phyloP scores from a whole-genome alignment of 73 alveolate species.

The Paramecium caudatum region DNA sequence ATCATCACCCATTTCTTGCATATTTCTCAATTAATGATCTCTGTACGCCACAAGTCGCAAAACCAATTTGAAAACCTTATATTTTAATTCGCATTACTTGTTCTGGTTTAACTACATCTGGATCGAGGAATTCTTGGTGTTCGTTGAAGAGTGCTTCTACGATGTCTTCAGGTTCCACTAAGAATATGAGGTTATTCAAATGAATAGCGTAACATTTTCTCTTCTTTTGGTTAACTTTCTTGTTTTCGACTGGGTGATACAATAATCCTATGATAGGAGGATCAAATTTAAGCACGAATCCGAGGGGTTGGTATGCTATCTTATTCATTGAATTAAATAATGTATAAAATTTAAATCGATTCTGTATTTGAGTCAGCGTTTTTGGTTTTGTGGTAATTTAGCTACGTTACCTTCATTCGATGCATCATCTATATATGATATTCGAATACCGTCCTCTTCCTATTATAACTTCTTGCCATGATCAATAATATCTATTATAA shows the following conservation, averaged over 20 bases:
- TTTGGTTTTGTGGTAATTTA: no score
- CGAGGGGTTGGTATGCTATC: conserved; percentile 21
- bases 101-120: conserved; percentile 54
- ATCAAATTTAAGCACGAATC: conserved; percentile 55
- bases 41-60: conserved; percentile 63
- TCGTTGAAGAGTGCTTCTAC: conserved; percentile 54
- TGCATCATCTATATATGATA: no score
- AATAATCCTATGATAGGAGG: conserved; percentile 64
- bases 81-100: not conserved
- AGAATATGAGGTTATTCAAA: conserved; percentile 52
- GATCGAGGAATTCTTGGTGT: conserved; percentile 60
- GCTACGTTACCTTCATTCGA: no score
- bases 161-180: conserved; percentile 68
- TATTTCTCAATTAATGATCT: conserved; percentile 57
- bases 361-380: no score
- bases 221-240: conserved; percentile 59
- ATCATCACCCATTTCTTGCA: conserved; percentile 71
- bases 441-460: no score
- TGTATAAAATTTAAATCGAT: no score
- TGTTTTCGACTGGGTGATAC: conserved; percentile 52
- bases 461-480: no score
- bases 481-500: no score
- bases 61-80: conserved; percentile 62
- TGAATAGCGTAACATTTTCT: conserved; percentile 62
- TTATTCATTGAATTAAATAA: conserved; percentile 41